These are phyloP conservation scores for Penicillium bovifimosum DNA, from an alignment of 495 filamentous ascomycete species.

Conservation along the genomic window DNA sequence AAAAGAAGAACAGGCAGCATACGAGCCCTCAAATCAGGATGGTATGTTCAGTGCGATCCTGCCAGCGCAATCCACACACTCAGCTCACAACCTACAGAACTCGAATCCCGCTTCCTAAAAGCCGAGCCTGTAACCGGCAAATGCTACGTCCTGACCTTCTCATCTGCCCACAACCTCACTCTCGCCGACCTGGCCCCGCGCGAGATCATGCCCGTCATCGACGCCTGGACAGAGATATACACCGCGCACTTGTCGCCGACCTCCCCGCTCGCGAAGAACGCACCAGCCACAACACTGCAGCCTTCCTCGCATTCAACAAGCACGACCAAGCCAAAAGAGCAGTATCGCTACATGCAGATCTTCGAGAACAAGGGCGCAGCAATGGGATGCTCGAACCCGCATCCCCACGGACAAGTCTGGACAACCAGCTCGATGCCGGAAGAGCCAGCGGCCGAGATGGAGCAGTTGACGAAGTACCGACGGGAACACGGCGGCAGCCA, in stretches of 20 bases:
- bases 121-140: constrained; percentile 87
- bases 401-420: constrained; percentile 97
- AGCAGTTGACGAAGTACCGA: constrained; percentile 70
- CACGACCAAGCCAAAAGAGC: constrained; percentile 55
- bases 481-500: constrained; percentile 62
- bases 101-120: constrained; percentile 72
- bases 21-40: constrained; percentile 48
- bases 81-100: constrained; percentile 40
- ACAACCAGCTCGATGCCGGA: constrained; percentile 85
- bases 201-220: constrained; percentile 69
- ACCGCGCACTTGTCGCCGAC: constrained; percentile 66
- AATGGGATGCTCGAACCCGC: constrained; percentile 98
- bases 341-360: constrained; percentile 97
- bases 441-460: constrained; percentile 74
- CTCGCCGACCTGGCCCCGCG: constrained; percentile 73
- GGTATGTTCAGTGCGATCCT: constrained; percentile 28
- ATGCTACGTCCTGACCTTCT: constrained; percentile 97
- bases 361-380: constrained; percentile 98
- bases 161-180: constrained; percentile 81
- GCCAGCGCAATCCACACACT: neutral
- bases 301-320: constrained; percentile 42
- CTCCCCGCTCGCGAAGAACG: constrained; percentile 55
- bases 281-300: constrained; percentile 42
- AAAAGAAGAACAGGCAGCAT: constrained; percentile 81
- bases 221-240: constrained; percentile 88